phyloP scores from a whole-genome alignment of 176 grass and related monocot species.

The Poa annua region DNA sequence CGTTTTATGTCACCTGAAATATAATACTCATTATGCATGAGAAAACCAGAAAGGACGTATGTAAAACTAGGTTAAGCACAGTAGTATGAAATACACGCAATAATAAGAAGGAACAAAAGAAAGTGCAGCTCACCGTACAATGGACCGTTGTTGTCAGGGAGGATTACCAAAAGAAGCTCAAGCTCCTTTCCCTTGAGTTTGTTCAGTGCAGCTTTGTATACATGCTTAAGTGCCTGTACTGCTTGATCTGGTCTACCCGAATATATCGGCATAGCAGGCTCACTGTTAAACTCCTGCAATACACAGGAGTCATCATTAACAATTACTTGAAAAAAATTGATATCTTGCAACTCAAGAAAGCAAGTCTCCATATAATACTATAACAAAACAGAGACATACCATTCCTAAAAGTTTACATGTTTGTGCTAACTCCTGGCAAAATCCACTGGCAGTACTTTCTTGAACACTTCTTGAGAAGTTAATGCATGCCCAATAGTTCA shows the following conservation, averaged over 20 bases:
- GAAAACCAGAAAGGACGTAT: background rate
- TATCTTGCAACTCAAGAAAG: slow-evolving; percentile 3
- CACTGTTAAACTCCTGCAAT: slow-evolving; percentile 63
- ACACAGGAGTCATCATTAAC: background rate
- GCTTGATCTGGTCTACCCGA: slow-evolving; percentile 68
- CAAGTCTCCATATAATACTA: background rate
- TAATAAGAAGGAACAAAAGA: background rate
- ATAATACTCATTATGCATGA: background rate
- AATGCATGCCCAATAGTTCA: slow-evolving; percentile 76
- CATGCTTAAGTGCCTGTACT: slow-evolving; percentile 64
- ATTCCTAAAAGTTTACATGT: slow-evolving; percentile 77
- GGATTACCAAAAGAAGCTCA: slow-evolving; percentile 73
- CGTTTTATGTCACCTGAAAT: slow-evolving; percentile 71
- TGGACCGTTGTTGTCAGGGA: slow-evolving; percentile 79
- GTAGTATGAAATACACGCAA: slow-evolving; percentile 10
- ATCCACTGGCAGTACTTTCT: slow-evolving; percentile 69
- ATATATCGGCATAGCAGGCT: slow-evolving; percentile 68
- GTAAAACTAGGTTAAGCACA: background rate
- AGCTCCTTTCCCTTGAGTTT: slow-evolving; percentile 74
- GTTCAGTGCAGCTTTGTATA: slow-evolving; percentile 58
- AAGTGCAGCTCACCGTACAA: slow-evolving; percentile 61
- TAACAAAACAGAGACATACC: slow-evolving; percentile 50
- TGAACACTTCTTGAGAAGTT: slow-evolving; percentile 85
- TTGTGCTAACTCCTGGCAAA: slow-evolving; percentile 74
- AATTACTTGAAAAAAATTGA: slow-evolving; percentile 12